Base-by-base conservation (phyloP, 345 rosid genomes). In the Raphanus sativus region DNA sequence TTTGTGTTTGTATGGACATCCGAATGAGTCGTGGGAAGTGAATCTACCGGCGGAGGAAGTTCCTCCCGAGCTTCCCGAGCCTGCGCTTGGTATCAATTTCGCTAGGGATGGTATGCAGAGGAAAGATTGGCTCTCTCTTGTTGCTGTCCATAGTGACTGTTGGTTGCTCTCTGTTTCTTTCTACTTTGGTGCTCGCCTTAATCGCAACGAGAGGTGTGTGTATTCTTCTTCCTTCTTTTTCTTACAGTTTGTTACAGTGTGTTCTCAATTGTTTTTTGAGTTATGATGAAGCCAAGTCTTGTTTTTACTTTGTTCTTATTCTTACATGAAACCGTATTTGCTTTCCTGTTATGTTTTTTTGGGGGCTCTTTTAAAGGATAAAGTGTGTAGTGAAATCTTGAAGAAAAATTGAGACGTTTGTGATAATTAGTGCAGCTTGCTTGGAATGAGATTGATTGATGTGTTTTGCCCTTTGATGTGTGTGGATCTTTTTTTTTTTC, bases 111-210 rank as follows among this genome's bases (percentile, higher is more conserved):
- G 99, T 13, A 95, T 91, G 98, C 88, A 89, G 81, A 86, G 94
- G 64, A 93, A 93, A 85, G 98, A 92, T 78, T 92, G 96, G 98
- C 87, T 95, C 45, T 90, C 98, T 6, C 76, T 95, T 40, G 91
- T 95, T 65, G 96, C 99, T 4, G 97, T 95, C 40, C 99, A 94
- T 71, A 92, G 97, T 75, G 99, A 95, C 76, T 92, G 94, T 5
- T 95, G 99, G 99, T 82, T 95, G 90, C 89, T 95, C 81, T 92
- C 98, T 70, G 97, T 95, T 74, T 88, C 97, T 64, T 95, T 95
- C 87, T 93, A 93, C 81, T 85, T 89, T 56, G 99, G 98, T 65
- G 98, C 98, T 48, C 94, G 93, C 0, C 96, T 95, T 82, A 91
- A 89, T 66, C 88, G 97, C 68, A 89, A 86, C 40, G 97, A 92